phyloP scores from a whole-genome alignment of 177 flowering plant genomes.

The Vitis hybrid region DNA sequence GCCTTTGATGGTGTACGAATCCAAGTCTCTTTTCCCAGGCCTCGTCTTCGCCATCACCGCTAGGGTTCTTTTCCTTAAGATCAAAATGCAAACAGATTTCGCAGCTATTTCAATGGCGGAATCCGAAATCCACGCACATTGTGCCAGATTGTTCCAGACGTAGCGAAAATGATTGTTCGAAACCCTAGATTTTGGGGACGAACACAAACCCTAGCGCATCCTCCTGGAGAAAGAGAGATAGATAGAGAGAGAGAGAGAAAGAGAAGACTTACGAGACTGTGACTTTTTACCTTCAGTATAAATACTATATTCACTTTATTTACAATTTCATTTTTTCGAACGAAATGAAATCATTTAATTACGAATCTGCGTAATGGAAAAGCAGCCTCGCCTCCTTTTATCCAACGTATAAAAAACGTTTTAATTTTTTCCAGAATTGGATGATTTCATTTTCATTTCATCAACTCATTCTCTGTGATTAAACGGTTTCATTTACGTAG shows the following conservation, averaged over 20 bases:
- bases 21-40: conserved; percentile 42
- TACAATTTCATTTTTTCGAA: no score
- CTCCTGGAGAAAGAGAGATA: conserved; percentile 7
- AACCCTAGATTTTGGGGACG: conserved; percentile 2
- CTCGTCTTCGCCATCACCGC: conserved; percentile 48
- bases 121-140: neutral
- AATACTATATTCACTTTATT: neutral
- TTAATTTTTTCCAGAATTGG: no score
- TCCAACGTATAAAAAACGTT: no score
- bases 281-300: neutral
- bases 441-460: no score
- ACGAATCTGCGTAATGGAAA: no score
- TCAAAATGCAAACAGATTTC: neutral
- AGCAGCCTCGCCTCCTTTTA: no score
- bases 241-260: conserved; percentile 1
- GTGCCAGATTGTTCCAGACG: no score
- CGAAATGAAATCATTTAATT: no score
- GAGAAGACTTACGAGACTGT: neutral
- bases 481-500: no score
- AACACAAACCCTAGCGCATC: conserved; percentile 15
- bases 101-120: neutral
- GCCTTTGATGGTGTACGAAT: conserved; percentile 52
- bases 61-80: neutral
- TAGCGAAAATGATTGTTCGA: neutral
- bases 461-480: no score